Base-by-base conservation (phyloP, 345 rosid genomes). In the Viola odorata region DNA sequence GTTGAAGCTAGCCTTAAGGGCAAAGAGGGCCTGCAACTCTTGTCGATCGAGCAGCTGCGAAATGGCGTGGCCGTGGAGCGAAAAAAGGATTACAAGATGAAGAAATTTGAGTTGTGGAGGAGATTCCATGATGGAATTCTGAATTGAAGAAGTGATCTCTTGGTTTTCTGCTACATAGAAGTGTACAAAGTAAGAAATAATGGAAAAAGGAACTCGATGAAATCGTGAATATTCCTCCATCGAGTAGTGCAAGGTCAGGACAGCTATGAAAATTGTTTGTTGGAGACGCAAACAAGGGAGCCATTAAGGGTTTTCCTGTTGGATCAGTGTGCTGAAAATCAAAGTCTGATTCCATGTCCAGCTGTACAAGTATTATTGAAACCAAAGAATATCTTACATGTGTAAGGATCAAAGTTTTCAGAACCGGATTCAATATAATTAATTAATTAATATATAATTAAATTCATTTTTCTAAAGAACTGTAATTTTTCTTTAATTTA, bases 11-110 rank as follows among this genome's bases (percentile, higher is more conserved):
- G 57, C 53, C 67, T 75, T 79, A 11, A 81, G 80, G 40, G 74
- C 76, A 14, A 45, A 57, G 13, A 84, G 73, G 6, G 81, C 81
- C 4, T 62, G 48, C 40, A 53, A 62, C 63, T 81, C 89, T 17
- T 62, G 66, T 17, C 42, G 15, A 51, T 50, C 44, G 17, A 6
- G 16, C 12, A 12, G 5, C 37, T 67, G 42, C 7, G 65, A 58
- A 8, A 51, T 15, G 7, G 52, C 50, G 3, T 37, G 53, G 58
- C 0, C n/a, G 16, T 13, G 37, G 4, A 63, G 36, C 0, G 60
- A 56, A 56, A 70, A 32, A 45, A 72, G 48, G 8, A 58, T 17
- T 16, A 66, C 3, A 13, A 60, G 7, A 8, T 44, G 57, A 50
- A 70, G 41, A 14, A 50, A 45, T 41, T 36, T 60, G 51, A 41